Evolutionary conservation across 768 basidiomycete species (phyloP), one percentile per base, ranked within the genome.

Genomic region (Cytidiella melzeri): DNA sequence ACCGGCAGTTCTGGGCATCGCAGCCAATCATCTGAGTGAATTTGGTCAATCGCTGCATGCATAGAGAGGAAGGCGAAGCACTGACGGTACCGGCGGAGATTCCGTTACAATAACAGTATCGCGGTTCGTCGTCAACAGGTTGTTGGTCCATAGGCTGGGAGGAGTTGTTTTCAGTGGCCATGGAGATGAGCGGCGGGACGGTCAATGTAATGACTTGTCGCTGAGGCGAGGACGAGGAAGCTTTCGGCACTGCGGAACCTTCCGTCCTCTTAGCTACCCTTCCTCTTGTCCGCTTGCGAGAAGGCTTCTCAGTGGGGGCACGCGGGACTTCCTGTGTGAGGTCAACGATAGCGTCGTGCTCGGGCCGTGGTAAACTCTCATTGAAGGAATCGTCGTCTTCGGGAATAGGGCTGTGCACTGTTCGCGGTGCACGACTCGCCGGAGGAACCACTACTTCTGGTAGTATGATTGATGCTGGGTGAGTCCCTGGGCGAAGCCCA

Each of bases 31-130:
- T 92, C 85, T 87, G 52, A 21, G 43, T 15, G 40, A 55, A 5
- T 4, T 21, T n/a, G n/a, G n/a, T n/a, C n/a, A n/a, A n/a, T n/a
- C n/a, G n/a, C n/a, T 57, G 18, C 56, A 40, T 15, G 25, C 26
- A 20, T 13, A 20, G 19, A 28, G 11, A 12, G 20, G 7, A n/a
- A 12, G 11, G 37, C 28, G 12, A n/a, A 7, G 40, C 7, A 67
- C 81, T 52, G 58, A 87, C 87, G 65, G 85, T 82, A 58, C 92
- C 92, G 61, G 79, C 92, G 18, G 85, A 89, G 26, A 82, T 78
- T 53, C 83, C 74, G 56, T 86, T 74, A 66, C 92, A 95, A 61
- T 82, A 84, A 64, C 92, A 95, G 64, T 89, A 96, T 27, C 77
- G 68, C 43, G 60, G 68, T 62, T 89, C 82, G 34, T 63, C 64